These are phyloP conservation scores for Sphagnum tenellum DNA, from an alignment of 225 moss, liverwort and hornwort genomes.

Conservation along the genomic window DNA sequence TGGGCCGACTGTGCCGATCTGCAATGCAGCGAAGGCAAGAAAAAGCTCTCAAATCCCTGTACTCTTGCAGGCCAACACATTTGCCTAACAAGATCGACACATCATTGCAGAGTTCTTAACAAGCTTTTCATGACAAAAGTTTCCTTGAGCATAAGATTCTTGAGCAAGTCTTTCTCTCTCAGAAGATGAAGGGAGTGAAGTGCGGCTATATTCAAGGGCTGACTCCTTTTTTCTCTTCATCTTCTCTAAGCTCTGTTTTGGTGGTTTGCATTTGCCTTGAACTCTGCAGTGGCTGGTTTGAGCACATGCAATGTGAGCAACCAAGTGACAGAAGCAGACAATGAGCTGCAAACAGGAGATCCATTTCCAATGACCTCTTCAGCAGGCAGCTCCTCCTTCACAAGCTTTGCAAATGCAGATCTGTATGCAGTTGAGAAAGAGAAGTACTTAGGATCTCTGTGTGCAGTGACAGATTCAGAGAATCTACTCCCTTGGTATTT, in stretches of 20 bases:
- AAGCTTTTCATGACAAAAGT: too few species aligned
- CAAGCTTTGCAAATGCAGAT: constrained; percentile 39
- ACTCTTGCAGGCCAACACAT: too few species aligned
- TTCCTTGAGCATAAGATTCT: too few species aligned
- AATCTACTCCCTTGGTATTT: constrained; percentile 49
- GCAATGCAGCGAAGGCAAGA: constrained; percentile 9
- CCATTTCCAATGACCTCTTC: constrained; percentile 30
- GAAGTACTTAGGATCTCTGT: constrained; percentile 61
- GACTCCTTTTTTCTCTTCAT: too few species aligned
- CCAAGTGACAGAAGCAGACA: constrained; percentile 45
- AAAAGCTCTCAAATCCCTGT: background rate
- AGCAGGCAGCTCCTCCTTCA: constrained; percentile 8
- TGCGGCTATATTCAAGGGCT: background rate
- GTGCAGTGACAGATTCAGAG: constrained; percentile 11
- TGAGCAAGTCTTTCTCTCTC: too few species aligned
- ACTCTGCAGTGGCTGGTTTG: too few species aligned
- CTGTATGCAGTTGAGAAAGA: constrained; percentile 73
- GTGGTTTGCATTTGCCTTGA: too few species aligned
- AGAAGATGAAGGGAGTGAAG: too few species aligned
- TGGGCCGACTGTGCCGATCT: constrained; percentile 95
- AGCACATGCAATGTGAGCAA: constrained; percentile 19
- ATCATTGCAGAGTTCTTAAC: too few species aligned
- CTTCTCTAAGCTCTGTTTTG: too few species aligned
- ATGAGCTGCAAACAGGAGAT: constrained; percentile 48
- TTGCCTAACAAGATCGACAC: too few species aligned